Evolutionary conservation across 495 filamentous ascomycete genomes (phyloP), one percentile per base, ranked within the genome.

Genomic region (Lepidopterella palustris): DNA sequence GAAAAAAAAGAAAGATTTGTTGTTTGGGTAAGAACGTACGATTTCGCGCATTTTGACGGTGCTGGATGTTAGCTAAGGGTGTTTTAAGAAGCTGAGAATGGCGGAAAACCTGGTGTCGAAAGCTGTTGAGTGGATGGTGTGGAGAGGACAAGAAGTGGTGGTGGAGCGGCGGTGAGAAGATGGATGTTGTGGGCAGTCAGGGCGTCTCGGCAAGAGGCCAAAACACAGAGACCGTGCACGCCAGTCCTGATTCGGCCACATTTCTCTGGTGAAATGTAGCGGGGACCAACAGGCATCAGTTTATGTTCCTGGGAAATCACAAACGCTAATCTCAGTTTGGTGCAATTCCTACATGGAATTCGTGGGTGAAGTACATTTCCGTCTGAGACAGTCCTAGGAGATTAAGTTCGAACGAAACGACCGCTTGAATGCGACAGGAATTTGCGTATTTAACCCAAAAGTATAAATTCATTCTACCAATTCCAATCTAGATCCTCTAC

Each of bases 41-140:
- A 75, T 75, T 63, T 75, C 73, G 70, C 73, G 73, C 73, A 75
- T 75, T 25, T 62, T 72, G 56, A 59, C 25, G 58, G 58, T 53
- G 55, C 25, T 29, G 24, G 25, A 51, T 26, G 55, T 24, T 45
- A 45, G 39, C 32, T 20, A 60, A 56, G 40, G 59, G 31, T 24
- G 52, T 24, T 45, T 51, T 25, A 18, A 25, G 56, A 52, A 60
- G 66, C 32, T 60, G 66, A 62, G 59, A 60, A 66, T 62, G 62
- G 26, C 40, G 53, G 45, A 23, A 26, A 60, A 55, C 56, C 29
- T 63, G 54, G 49, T 57, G 9, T 24, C 21, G 27, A 55, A 26
- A 39, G 50, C 50, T 60, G 57, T 60, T 18, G 27, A 25, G 25
- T 53, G 54, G 57, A 35, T 18, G 49, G n/a, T 49, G 39, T 49